Conservation (phyloP, 805 yeast species). For the Candida oleophila region DNA sequence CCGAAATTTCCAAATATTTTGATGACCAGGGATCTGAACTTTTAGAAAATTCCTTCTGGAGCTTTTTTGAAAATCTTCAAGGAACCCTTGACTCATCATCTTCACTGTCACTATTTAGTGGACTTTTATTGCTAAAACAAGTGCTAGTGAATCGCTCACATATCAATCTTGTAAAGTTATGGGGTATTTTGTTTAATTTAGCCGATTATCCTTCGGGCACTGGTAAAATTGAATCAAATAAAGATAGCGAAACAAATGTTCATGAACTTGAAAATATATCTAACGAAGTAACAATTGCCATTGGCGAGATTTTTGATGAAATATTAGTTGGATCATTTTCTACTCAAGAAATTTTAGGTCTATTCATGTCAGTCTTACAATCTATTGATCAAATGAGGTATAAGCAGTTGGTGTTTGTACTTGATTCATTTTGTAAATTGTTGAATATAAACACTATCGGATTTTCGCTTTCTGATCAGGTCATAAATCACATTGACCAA, state of each 20-base stretch:
- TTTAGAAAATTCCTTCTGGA: constrained; percentile 21
- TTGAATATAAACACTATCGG: constrained; percentile 18
- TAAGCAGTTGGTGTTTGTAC: constrained; percentile 15
- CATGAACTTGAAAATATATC: constrained; percentile 3
- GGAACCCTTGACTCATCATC: constrained; percentile 6
- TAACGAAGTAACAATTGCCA: constrained; percentile 22
- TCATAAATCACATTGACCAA: constrained; percentile 26
- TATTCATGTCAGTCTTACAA: constrained; percentile 15
- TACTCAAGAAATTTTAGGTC: constrained; percentile 17
- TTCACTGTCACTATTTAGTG: constrained; percentile 19
- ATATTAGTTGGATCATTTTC: constrained; percentile 25
- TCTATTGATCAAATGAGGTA: neutral
- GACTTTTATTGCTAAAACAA: constrained; percentile 36
- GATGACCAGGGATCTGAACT: constrained; percentile 13
- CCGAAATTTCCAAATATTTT: constrained; percentile 16
- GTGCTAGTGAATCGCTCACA: constrained; percentile 25
- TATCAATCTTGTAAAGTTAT: constrained; percentile 19
- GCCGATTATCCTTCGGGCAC: neutral
- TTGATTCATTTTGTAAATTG: constrained; percentile 26
- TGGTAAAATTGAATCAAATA: constrained; percentile 8
- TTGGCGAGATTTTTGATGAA: constrained; percentile 31
- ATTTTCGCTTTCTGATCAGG: constrained; percentile 15
- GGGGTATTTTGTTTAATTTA: constrained; percentile 23
- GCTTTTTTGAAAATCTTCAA: constrained; percentile 15
- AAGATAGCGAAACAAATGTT: constrained; percentile 1